Evolutionary conservation across 2,329 filamentous ascomycete species (phyloP), one percentile per base, ranked within the genome.

Genomic region (Sphaerulina musiva): DNA sequence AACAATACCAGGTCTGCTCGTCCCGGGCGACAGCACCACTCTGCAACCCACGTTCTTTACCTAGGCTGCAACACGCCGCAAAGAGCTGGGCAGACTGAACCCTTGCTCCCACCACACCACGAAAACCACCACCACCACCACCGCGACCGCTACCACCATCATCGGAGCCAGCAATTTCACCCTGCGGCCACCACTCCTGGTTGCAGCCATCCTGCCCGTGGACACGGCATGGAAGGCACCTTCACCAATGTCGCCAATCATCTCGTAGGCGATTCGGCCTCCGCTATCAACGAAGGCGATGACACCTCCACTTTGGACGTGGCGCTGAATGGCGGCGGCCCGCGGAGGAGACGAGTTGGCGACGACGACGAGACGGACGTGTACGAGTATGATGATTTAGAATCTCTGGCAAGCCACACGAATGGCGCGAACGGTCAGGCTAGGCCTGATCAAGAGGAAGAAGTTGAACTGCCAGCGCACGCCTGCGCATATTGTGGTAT

Each of bases 401-500:
- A 86, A 68, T 85, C 82, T 66, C 76, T 95, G 68, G 86, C 87
- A 42, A 96, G 90, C 69, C 84, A 88, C 63, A 84, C 89, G 7
- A 89, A 89, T 61, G 87, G 85, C 46, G 78, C 85, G 70, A 85
- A 84, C 64, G 85, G 83, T 60, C 74, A 74, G 62, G 68, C 72
- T 49, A 72, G 68, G 46, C 64, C 70, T 58, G 76, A 78, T 63
- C 88, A 95, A 63, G 89, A 95, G 68, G 88, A 95, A 64, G 91
- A 91, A 67, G 72, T 78, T 7, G 89, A 95, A 72, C 82, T 97
- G 51, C 93, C 93, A 26, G 78, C 88, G 59, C 93, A 98, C 76
- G 93, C 95, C 62, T 98, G 92, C 86, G 89, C 91, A 84, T 95
- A 84, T 75, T 98, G 93, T 70, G 93, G 93, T 56, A 98, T 98